Conservation (phyloP, 345 rosid genomes). For the Cardamine chenopodiifolia region DNA sequence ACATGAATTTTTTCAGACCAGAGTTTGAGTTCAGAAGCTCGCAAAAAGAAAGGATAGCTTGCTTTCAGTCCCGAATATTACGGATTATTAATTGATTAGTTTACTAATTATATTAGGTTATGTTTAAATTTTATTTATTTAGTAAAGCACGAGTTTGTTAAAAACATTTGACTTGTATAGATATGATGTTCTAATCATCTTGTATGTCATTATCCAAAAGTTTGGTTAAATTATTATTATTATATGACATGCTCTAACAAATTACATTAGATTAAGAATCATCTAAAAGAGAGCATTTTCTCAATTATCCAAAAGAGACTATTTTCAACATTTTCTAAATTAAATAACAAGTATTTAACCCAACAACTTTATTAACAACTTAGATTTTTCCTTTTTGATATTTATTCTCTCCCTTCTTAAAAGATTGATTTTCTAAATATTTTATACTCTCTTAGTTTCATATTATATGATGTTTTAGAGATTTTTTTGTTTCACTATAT, state of each 20-base stretch:
- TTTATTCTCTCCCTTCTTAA: too few species aligned
- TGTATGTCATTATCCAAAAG: background rate
- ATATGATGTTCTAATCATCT: constrained; percentile 17
- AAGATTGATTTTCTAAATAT: too few species aligned
- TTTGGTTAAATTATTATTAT: background rate
- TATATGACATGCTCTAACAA: constrained; percentile 2
- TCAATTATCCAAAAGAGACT: background rate
- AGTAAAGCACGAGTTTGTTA: background rate
- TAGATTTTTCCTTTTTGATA: too few species aligned
- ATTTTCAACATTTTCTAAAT: background rate
- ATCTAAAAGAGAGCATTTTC: background rate
- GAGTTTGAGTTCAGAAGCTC: constrained; percentile 29
- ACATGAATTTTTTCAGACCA: constrained; percentile 18
- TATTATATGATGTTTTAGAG: too few species aligned
- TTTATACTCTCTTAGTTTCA: too few species aligned
- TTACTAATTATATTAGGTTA: constrained; percentile 4
- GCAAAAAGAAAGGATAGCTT: constrained; percentile 29
- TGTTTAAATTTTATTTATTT: background rate
- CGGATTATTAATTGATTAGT: constrained; percentile 6
- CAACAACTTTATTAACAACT: background rate
- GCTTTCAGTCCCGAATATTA: constrained; percentile 9
- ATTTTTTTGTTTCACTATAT: too few species aligned
- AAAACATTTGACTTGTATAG: constrained; percentile 7
- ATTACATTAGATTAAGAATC: background rate
- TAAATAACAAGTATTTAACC: background rate